Conservation (phyloP, 139 green algal genomes). For the Mesostigma viride region DNA sequence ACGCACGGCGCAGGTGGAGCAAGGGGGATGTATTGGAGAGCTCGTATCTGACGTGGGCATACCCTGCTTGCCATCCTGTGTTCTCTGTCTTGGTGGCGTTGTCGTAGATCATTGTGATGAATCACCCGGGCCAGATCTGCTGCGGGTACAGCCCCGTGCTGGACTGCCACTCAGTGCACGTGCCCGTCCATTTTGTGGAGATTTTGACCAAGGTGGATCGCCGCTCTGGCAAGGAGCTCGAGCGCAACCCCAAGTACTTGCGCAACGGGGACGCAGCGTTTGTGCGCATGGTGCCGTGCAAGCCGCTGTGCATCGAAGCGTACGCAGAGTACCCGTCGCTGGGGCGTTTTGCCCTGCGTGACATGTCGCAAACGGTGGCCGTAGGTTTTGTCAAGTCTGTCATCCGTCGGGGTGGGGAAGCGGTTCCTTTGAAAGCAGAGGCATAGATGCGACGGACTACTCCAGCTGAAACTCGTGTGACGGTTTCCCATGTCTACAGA, state of each 20-base stretch:
- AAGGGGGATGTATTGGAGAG: too few relatives aligned
- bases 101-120: slow-evolving; percentile 65
- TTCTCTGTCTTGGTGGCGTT: too few relatives aligned
- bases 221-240: slow-evolving; percentile 56
- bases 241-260: slow-evolving; percentile 52
- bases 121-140: slow-evolving; percentile 48
- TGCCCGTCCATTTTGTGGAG: slow-evolving; percentile 52
- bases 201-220: slow-evolving; percentile 53
- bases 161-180: slow-evolving; percentile 62
- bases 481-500: too few relatives aligned
- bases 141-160: slow-evolving; percentile 52
- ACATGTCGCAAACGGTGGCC: slow-evolving; percentile 55
- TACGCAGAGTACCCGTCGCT: slow-evolving; percentile 52
- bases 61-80: too few relatives aligned
- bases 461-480: too few relatives aligned
- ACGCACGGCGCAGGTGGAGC: too few relatives aligned
- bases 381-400: slow-evolving; percentile 59
- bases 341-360: slow-evolving; percentile 54
- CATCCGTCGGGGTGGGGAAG: too few relatives aligned
- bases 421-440: too few relatives aligned
- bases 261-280: slow-evolving; percentile 55
- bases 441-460: too few relatives aligned
- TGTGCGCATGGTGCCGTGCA: slow-evolving; percentile 54
- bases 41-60: too few relatives aligned
- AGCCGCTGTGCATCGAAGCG: slow-evolving; percentile 61